A percentile compares a stretch with the other conserved stretches of the same genome.
Evolutionary conservation across 2,329 filamentous ascomycete species (phyloP).

Genomic region (Paradendryphiella salina): DNA sequence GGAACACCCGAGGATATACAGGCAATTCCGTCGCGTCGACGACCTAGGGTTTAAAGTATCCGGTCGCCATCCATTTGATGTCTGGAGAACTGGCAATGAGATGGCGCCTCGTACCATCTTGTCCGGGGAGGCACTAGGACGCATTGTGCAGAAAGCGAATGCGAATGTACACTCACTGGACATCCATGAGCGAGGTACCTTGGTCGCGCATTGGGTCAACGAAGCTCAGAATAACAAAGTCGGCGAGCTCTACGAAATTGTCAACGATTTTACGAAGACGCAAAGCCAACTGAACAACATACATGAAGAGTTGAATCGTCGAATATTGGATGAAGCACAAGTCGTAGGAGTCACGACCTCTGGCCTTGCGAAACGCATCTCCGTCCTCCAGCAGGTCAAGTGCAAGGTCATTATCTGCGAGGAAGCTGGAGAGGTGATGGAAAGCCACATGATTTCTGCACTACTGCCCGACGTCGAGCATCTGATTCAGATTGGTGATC

Average conservation of each 20-base stretch:
- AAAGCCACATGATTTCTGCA: constrained; percentile 64
- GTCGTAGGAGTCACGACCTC: constrained; percentile 65
- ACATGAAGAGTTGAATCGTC: constrained; percentile 47
- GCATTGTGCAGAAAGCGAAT: constrained; percentile 15
- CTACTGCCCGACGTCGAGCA: constrained; percentile 65
- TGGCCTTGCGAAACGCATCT: constrained; percentile 60
- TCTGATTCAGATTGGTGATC: constrained; percentile 65
- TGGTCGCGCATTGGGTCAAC: constrained; percentile 22
- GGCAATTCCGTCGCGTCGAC: constrained; percentile 24
- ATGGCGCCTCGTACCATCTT: neutral
- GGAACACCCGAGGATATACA: constrained; percentile 22
- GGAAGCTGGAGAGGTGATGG: constrained; percentile 70
- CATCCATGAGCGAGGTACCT: constrained; percentile 11
- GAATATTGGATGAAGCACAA: constrained; percentile 49
- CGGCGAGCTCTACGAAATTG: constrained; percentile 18
- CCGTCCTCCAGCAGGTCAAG: constrained; percentile 54
- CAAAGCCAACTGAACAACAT: constrained; percentile 24
- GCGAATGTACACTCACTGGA: constrained; percentile 15
- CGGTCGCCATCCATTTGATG: constrained; percentile 32
- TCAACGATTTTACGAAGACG: constrained; percentile 12
- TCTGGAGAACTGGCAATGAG: constrained; percentile 14
- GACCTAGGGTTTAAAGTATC: constrained; percentile 21
- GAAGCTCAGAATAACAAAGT: constrained; percentile 17
- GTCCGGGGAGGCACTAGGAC: neutral
- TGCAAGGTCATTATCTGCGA: constrained; percentile 66